phyloP scores from a whole-genome alignment of 2,329 filamentous ascomycete species.

The Aspergillus sp. region DNA sequence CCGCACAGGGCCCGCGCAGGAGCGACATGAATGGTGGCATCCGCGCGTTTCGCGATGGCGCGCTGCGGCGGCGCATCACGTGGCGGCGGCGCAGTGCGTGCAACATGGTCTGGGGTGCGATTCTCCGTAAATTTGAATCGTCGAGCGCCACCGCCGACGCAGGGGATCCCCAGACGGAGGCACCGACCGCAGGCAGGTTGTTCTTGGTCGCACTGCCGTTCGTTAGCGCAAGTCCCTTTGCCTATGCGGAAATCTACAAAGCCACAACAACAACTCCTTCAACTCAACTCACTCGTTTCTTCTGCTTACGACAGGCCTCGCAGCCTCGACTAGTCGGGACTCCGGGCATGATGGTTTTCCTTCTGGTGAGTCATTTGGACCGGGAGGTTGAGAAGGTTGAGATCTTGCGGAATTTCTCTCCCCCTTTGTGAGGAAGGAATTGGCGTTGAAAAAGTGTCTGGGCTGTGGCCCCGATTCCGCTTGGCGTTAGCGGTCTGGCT shows the following conservation, averaged over 20 bases:
- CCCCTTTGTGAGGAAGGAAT: too few relatives aligned
- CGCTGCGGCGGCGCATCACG: background rate
- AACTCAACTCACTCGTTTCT: slow-evolving; percentile 19
- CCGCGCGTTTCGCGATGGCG: background rate
- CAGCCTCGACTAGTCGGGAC: slow-evolving; percentile 25
- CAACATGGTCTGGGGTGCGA: background rate
- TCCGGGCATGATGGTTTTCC: slow-evolving; percentile 16
- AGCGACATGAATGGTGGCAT: too few relatives aligned
- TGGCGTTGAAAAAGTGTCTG: too few relatives aligned
- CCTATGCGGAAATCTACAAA: too few relatives aligned
- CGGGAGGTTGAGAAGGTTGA: too few relatives aligned
- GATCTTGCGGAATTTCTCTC: too few relatives aligned
- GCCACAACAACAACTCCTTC: slow-evolving; percentile 13
- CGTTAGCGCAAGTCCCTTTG: background rate
- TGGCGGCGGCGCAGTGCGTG: background rate
- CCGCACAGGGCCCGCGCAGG: background rate
- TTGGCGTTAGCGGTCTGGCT: too few relatives aligned
- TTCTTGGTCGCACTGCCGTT: background rate
- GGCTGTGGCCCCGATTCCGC: too few relatives aligned
- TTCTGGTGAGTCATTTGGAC: background rate
- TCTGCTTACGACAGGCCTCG: slow-evolving; percentile 20
- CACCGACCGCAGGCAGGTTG: slow-evolving; percentile 25
- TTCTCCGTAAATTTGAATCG: slow-evolving; percentile 24
- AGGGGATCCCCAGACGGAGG: slow-evolving; percentile 19
- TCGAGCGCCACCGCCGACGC: slow-evolving; percentile 23